phyloP scores from a whole-genome alignment of 2,329 filamentous ascomycete genomes.

The Fusarium fracticaudum region DNA sequence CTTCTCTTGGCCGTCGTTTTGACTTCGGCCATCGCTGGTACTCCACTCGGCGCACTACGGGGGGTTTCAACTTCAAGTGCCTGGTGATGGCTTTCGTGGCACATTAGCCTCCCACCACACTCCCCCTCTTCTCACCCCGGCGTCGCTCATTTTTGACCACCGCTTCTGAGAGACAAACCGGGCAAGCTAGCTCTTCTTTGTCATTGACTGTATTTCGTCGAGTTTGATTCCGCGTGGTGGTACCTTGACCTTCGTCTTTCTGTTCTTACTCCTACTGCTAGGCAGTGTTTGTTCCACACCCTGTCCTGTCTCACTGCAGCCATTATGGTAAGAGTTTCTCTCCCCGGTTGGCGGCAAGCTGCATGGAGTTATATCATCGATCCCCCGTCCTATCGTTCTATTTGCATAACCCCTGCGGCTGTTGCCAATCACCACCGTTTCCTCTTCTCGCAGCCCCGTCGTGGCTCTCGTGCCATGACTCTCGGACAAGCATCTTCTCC shows the following conservation, averaged over 20 bases:
- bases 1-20: constrained; percentile 34
- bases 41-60: constrained; percentile 44
- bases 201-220: constrained; percentile 49
- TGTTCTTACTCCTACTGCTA: constrained; percentile 32
- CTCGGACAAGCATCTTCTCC: constrained; percentile 41
- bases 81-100: constrained; percentile 49
- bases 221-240: constrained; percentile 49
- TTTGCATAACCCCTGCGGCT: constrained; percentile 40
- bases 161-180: constrained; percentile 41
- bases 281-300: constrained; percentile 45
- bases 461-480: constrained; percentile 42
- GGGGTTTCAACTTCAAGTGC: constrained; percentile 41
- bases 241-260: constrained; percentile 49
- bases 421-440: constrained; percentile 41
- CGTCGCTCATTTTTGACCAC: constrained; percentile 44
- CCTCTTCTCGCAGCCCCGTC: constrained; percentile 39
- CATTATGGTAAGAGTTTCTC: constrained; percentile 61
- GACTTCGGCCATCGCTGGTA: constrained; percentile 37
- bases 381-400: constrained; percentile 45
- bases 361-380: constrained; percentile 57
- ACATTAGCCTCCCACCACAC: constrained; percentile 48
- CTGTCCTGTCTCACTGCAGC: constrained; percentile 50
- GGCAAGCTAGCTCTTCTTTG: constrained; percentile 45
- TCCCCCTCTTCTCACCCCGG: constrained; percentile 46
- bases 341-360: constrained; percentile 54